Base-by-base conservation (phyloP, 2,329 filamentous ascomycete genomes). In the Aureobasidium namibiae region DNA sequence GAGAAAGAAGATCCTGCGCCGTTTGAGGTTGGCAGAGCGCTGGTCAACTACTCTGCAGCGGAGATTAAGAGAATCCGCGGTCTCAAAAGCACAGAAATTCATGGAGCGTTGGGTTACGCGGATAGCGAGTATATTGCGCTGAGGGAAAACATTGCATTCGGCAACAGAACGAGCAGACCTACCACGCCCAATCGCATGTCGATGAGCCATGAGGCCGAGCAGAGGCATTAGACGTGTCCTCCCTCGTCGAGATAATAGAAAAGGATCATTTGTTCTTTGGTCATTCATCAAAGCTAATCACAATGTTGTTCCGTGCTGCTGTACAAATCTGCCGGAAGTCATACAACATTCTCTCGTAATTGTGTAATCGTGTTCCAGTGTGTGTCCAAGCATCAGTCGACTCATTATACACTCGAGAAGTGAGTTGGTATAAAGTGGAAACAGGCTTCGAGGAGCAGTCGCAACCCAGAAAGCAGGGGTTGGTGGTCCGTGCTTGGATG, bases 41-140 rank as follows among this genome's bases (percentile, higher is more conserved):
- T 99, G 50, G 91, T 96, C 60, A 96, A 97, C 73, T 99, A 97
- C 71, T 88, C 89, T n/a, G 85, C 89, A 1, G 78, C 80, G 1
- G 92, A 99, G 74, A 91, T 99, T 62, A 76, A 79, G 60, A 79
- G 88, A 53, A 96, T 99, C 69, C 90, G 88, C 75, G 94, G 94
- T 1, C 79, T 88, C 64, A 85, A 88, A 70, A 96, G 91, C 69
- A 82, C 80, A 6, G 88, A 96, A 70, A 96, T 99, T 63, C 80
- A 85, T 49, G 80, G 81, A 10, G 76, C 94, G 45, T 76, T 99
- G 33, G 94, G 92, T 3, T 99, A 96, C 74, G 90, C 90, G 21
- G 92, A 96, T 71, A 95, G 88, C 68, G 91, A 97, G 74, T 96
- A 97, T 74, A 88, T 97, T 41, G 92, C 91, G 10, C 79, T 94